phyloP scores from a whole-genome alignment of 108 stramenopile genomes.

The Pseudonitzschia pungens region DNA sequence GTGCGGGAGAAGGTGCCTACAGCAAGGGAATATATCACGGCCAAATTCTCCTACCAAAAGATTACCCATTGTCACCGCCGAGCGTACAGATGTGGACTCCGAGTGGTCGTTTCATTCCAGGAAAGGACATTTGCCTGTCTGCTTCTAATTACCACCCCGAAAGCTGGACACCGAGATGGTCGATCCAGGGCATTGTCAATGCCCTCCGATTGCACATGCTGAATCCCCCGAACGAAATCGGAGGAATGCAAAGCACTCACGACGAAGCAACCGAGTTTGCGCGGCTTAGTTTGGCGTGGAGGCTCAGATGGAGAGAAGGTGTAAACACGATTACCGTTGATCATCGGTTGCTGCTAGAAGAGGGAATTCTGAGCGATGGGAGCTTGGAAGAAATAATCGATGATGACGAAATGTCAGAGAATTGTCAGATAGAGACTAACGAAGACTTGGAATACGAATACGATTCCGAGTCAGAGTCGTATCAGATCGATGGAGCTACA shows the following conservation, averaged over 20 bases:
- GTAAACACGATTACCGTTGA: slow-evolving; percentile 15
- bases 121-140: slow-evolving; percentile 81
- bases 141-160: slow-evolving; percentile 88
- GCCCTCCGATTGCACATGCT: slow-evolving; percentile 84
- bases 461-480: background rate
- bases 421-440: background rate
- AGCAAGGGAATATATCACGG: slow-evolving; percentile 89
- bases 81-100: slow-evolving; percentile 85
- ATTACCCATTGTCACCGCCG: slow-evolving; percentile 88
- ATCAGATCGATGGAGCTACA: background rate
- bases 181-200: slow-evolving; percentile 61
- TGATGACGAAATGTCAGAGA: background rate
- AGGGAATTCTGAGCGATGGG: slow-evolving; percentile 16
- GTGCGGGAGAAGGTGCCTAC: slow-evolving; percentile 58
- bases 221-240: slow-evolving; percentile 79
- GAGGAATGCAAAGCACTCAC: slow-evolving; percentile 53
- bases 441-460: background rate
- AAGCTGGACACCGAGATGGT: slow-evolving; percentile 88
- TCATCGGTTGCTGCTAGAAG: slow-evolving; percentile 23
- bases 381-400: background rate
- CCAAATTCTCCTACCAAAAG: slow-evolving; percentile 66
- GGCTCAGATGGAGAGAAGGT: slow-evolving; percentile 19
- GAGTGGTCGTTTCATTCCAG: slow-evolving; percentile 72
- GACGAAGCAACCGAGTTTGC: slow-evolving; percentile 50
- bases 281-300: slow-evolving; percentile 53